A percentile compares a stretch with the other conserved stretches of the same genome.
Conservation (phyloP, 495 filamentous ascomycete genomes). For the Talaromyces borbonicus region DNA sequence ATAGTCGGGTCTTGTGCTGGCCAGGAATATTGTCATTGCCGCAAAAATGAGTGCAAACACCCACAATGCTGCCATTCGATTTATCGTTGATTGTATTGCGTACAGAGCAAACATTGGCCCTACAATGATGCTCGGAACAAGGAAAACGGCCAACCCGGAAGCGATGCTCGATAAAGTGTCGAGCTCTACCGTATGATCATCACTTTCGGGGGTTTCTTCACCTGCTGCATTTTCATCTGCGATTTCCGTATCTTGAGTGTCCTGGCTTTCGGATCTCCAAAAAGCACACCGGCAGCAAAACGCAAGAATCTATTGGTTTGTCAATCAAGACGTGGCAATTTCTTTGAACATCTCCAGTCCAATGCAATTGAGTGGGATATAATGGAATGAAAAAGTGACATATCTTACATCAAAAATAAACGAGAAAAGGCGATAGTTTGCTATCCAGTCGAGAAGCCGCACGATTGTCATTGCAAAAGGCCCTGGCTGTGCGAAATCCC, state of each 20-base stretch:
- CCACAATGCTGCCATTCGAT: background rate
- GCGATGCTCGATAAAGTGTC: background rate
- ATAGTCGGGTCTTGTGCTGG: background rate
- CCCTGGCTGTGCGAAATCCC: background rate
- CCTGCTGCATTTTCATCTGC: too few relatives aligned
- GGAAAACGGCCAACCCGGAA: background rate
- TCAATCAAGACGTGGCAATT: too few relatives aligned
- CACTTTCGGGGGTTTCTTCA: too few relatives aligned
- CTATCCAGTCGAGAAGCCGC: background rate
- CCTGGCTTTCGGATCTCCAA: too few relatives aligned
- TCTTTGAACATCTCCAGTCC: too few relatives aligned
- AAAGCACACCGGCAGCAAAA: too few relatives aligned
- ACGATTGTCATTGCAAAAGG: background rate
- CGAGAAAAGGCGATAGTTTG: background rate
- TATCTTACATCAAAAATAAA: background rate
- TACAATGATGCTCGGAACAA: slow-evolving; percentile 3
- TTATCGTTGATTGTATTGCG: background rate
- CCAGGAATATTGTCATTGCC: background rate
- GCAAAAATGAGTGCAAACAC: slow-evolving; percentile 1
- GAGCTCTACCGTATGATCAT: too few relatives aligned
- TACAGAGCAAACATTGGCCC: slow-evolving; percentile 2
- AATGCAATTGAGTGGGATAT: too few relatives aligned
- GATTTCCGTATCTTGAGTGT: too few relatives aligned
- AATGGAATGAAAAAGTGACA: too few relatives aligned
- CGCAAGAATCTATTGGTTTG: too few relatives aligned